Conservation (phyloP, 2,329 filamentous ascomycete species). For the Clonostachys byssicola region DNA sequence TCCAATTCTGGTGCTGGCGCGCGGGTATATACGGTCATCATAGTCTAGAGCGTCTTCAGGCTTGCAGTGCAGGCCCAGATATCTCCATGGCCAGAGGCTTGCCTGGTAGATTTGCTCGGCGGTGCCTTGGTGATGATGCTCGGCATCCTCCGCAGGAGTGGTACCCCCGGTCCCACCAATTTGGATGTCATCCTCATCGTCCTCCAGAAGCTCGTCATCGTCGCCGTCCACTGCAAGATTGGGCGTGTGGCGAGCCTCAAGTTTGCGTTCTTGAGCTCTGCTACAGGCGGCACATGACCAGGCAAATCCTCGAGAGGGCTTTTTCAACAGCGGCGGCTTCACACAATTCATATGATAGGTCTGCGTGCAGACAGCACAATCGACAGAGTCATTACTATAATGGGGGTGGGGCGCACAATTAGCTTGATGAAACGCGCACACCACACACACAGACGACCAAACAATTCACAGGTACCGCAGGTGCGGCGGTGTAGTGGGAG, state of each 20-base stretch:
- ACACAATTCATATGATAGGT: constrained; percentile 99
- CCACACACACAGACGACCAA: not conserved
- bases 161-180: constrained; percentile 55
- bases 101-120: constrained; percentile 88
- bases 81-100: constrained; percentile 93
- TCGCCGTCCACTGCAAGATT: constrained; percentile 66
- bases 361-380: constrained; percentile 90
- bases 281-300: constrained; percentile 98
- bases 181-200: constrained; percentile 67
- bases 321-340: constrained; percentile 85
- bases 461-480: constrained; percentile 1
- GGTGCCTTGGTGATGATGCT: constrained; percentile 56
- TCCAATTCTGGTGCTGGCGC: constrained; percentile 87
- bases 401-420: not conserved
- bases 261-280: constrained; percentile 86
- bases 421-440: not conserved
- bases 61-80: constrained; percentile 91
- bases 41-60: constrained; percentile 95
- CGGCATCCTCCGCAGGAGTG: constrained; percentile 58
- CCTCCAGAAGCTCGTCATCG: constrained; percentile 58
- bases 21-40: constrained; percentile 94
- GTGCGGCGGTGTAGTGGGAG: constrained; percentile 2
- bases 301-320: constrained; percentile 93
- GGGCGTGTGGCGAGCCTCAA: constrained; percentile 86
- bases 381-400: constrained; percentile 82